Percentiles rank a stretch among this genome's conserved stretches.
Evolutionary conservation across 176 grass and related monocot species (phyloP).

Genomic region (Oryza brachyantha): DNA sequence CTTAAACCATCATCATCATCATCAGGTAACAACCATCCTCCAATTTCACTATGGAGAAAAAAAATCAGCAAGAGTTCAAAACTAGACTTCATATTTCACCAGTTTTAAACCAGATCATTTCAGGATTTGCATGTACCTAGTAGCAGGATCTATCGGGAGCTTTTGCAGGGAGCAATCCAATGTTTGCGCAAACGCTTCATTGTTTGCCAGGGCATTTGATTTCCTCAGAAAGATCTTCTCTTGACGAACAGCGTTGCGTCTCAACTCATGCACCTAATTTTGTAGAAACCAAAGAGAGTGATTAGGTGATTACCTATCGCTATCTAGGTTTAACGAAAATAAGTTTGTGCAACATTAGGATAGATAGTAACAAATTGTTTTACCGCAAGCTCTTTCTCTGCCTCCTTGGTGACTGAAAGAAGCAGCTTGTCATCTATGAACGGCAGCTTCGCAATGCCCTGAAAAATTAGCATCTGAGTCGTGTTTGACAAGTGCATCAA

Average conservation of each 20-base stretch:
- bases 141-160: constrained; percentile 8
- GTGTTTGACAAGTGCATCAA: not conserved
- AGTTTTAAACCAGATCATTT: not conserved
- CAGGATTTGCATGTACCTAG: constrained; percentile 29
- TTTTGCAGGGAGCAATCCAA: not conserved
- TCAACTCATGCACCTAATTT: constrained; percentile 41
- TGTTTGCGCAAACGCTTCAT: not conserved
- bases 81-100: not conserved
- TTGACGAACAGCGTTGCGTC: constrained; percentile 33
- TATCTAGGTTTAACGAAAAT: not conserved
- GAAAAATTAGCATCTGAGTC: not conserved
- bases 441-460: constrained; percentile 45
- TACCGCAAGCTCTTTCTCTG: constrained; percentile 49
- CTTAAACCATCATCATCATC: too few species aligned
- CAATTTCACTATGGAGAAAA: constrained; percentile 28
- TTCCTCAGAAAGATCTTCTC: constrained; percentile 50
- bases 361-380: not conserved
- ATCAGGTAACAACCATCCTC: constrained; percentile 25
- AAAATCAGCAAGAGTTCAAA: not conserved
- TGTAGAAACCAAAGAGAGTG: not conserved
- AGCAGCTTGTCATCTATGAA: constrained; percentile 53
- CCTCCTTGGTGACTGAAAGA: constrained; percentile 29
- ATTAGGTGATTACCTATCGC: not conserved
- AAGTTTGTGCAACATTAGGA: not conserved
- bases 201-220: not conserved